Base-by-base conservation (phyloP, 2,329 filamentous ascomycete genomes). In the Cladosporium cucumerinum region DNA sequence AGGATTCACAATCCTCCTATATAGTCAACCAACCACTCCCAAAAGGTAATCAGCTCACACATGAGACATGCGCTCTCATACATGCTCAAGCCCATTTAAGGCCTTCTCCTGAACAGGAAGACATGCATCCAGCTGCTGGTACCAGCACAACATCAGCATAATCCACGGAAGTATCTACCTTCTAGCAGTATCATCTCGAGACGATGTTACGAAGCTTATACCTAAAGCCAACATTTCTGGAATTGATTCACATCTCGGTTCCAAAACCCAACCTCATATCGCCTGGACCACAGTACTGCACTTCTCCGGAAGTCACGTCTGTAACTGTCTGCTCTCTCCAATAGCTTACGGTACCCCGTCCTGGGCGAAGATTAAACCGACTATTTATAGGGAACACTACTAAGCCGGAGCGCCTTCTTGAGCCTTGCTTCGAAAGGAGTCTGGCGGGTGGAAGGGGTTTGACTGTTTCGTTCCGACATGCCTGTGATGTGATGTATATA, bases 351-450 rank as follows among this genome's bases (percentile, higher is more conserved):
- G 72, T 74, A 74, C 66, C 66, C 66, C 39, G 63, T 71, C 70
- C 68, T 65, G 67, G 91, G 92, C 93, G 89, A 83, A 96, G 86
- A 96, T 79, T 77, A 70, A 77, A 68, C 3, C 39, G 12, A 46
- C 8, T 46, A n/a, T 21, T 21, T 58, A 58, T 23, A 25, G 65
- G 61, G 90, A 92, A 92, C 91, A 89, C 92, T 89, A 96, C 95
- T 97, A 97, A 97, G 93, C 93, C 93, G 93, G 93, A 96, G 93
- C 91, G 87, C 86, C 88, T 89, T 88, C 87, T 93, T 89, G 86
- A 91, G 88, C 87, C 85, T 87, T 84, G 83, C 82, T 81, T 86
- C 82, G 91, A 96, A 81, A 96, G 90, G 86, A 83, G 78, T 78
- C 80, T 82, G 87, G 87, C 90, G 91, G 89, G 87, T 97, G 90